phyloP scores from a whole-genome alignment of 441 rosid species.

The Adansonia rubrostipa region DNA sequence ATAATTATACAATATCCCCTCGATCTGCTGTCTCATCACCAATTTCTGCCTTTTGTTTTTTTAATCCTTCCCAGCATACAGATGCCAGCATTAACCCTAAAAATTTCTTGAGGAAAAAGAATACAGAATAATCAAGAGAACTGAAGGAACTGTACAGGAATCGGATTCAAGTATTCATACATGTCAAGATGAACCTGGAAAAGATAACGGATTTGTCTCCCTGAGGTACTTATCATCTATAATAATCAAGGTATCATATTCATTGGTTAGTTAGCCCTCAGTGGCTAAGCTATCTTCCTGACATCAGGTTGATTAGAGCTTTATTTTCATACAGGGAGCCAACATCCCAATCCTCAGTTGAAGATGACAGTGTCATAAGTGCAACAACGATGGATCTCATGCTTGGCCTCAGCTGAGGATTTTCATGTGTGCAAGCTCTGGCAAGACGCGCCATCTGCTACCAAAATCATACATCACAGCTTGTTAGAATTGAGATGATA shows the following conservation, averaged over 20 bases:
- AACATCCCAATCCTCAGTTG: constrained; percentile 85
- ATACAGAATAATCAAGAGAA: neutral
- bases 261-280: neutral
- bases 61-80: neutral
- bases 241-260: neutral
- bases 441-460: constrained; percentile 86
- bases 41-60: neutral
- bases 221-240: neutral
- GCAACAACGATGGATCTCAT: constrained; percentile 92
- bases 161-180: neutral
- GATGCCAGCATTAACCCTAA: neutral
- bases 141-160: neutral
- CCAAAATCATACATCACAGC: neutral
- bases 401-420: constrained; percentile 74
- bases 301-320: constrained; percentile 70
- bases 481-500: neutral
- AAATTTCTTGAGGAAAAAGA: neutral
- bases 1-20: neutral
- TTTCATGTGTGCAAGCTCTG: constrained; percentile 80
- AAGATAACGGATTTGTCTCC: neutral
- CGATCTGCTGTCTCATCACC: neutral
- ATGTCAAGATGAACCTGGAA: neutral
- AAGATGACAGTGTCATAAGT: constrained; percentile 75
- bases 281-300: constrained; percentile 55
- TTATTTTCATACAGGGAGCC: constrained; percentile 74